Percentiles rank a stretch among this genome's conserved stretches.
phyloP scores from a whole-genome alignment of 208 protist genomes.

The Wallacemonas rigidus region DNA sequence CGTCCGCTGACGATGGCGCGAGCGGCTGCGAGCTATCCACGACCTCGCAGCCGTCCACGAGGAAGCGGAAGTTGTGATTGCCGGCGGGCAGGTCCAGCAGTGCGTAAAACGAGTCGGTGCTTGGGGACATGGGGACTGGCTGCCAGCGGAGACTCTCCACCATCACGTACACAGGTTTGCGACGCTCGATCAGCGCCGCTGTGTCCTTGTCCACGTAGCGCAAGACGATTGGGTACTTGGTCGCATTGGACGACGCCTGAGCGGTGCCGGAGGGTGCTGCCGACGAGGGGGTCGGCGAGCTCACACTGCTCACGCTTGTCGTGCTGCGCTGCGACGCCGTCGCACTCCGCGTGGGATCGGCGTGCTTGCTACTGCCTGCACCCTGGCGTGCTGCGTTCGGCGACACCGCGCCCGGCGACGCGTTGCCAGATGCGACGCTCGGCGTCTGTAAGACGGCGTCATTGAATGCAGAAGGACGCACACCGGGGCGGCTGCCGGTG shows the following conservation, averaged over 20 bases:
- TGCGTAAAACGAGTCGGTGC: constrained; percentile 86
- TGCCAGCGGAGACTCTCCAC: constrained; percentile 78
- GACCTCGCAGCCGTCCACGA: constrained; percentile 64
- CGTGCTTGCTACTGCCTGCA: constrained; percentile 1
- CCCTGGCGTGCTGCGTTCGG: not conserved
- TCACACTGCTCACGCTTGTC: constrained; percentile 16
- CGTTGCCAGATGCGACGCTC: not conserved
- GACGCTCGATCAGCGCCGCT: constrained; percentile 37
- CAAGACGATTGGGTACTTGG: constrained; percentile 76
- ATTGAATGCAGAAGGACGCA: constrained; percentile 45
- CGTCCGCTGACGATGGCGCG: constrained; percentile 22
- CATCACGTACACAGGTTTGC: constrained; percentile 48
- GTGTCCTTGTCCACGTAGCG: constrained; percentile 78
- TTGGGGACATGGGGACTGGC: constrained; percentile 77
- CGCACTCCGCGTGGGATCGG: constrained; percentile 11
- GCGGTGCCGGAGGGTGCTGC: not conserved
- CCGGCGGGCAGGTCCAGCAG: constrained; percentile 77
- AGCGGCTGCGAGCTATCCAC: constrained; percentile 80
- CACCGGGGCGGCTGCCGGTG: constrained; percentile 8
- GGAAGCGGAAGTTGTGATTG: constrained; percentile 82
- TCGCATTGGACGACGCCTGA: constrained; percentile 13
- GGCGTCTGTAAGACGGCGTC: constrained; percentile 39
- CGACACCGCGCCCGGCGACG: not conserved
- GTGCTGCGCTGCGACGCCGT: not conserved
- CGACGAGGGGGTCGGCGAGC: not conserved